phyloP scores from a whole-genome alignment of 192 early-diverging fungal genomes.

The Spizellomyces sp. region DNA sequence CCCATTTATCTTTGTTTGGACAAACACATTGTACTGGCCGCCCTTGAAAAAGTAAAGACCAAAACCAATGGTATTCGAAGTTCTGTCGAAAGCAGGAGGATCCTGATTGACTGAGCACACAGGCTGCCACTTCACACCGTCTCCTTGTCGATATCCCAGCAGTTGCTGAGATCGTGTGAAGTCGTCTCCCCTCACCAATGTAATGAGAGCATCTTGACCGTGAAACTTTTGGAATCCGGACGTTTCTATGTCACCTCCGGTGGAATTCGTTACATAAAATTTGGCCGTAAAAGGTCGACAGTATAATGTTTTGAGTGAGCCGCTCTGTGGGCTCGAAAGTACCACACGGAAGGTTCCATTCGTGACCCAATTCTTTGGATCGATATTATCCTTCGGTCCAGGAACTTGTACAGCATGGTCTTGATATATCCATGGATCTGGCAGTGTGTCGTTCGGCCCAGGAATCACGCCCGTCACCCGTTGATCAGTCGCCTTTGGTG shows the following conservation, averaged over 20 bases:
- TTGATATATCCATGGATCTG: slow-evolving; percentile 11
- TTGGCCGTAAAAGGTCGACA: slow-evolving; percentile 20
- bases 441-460: neutral
- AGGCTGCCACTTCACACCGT: slow-evolving; percentile 19
- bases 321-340: slow-evolving; percentile 4
- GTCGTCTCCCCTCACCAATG: neutral
- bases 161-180: neutral
- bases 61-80: slow-evolving; percentile 8
- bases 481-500: slow-evolving; percentile 2
- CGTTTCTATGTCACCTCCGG: slow-evolving; percentile 1
- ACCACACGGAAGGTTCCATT: slow-evolving; percentile 23
- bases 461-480: neutral
- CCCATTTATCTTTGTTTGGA: slow-evolving; percentile 28
- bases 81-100: slow-evolving; percentile 9
- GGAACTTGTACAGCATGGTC: slow-evolving; percentile 10
- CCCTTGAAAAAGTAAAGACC: slow-evolving; percentile 15
- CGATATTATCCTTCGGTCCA: neutral
- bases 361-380: slow-evolving; percentile 9
- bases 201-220: slow-evolving; percentile 13
- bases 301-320: slow-evolving; percentile 1
- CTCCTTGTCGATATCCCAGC: slow-evolving; percentile 3
- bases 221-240: neutral
- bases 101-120: slow-evolving; percentile 8
- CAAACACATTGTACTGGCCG: slow-evolving; percentile 20
- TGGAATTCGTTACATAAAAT: slow-evolving; percentile 15